phyloP scores from a whole-genome alignment of 1,284 basidiomycete genomes.

The Ceratobasidium sp. region DNA sequence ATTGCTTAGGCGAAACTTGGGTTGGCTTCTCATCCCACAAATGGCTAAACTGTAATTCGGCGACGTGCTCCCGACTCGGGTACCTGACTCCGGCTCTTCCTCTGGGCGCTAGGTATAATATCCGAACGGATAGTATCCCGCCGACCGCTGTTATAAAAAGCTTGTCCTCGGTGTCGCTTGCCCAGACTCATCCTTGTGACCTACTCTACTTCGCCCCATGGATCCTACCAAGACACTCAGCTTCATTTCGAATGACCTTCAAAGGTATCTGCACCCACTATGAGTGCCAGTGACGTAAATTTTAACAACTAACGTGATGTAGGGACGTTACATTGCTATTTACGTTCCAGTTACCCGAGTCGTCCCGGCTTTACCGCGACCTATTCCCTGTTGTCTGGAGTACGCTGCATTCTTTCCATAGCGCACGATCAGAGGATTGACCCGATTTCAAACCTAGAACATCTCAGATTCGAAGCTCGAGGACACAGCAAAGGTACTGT shows the following conservation, averaged over 20 bases:
- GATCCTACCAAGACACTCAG: background rate
- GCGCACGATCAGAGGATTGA: background rate
- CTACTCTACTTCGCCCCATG: background rate
- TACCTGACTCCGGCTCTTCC: no score
- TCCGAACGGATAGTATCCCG: no score
- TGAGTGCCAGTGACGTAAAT: no score
- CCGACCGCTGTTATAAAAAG: no score
- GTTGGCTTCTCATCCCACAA: no score
- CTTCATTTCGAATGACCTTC: background rate
- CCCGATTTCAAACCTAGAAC: background rate
- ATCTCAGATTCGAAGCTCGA: background rate
- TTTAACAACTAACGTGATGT: background rate
- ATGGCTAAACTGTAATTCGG: no score
- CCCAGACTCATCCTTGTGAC: background rate
- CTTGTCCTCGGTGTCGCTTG: no score
- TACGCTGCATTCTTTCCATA: background rate
- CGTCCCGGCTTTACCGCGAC: slow-evolving; percentile 5
- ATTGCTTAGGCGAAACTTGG: no score
- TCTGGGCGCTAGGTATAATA: no score
- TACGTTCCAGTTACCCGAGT: background rate
- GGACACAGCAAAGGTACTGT: background rate
- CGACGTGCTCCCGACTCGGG: no score
- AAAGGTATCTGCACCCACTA: background rate
- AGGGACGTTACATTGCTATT: slow-evolving; percentile 27
- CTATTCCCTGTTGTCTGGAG: slow-evolving; percentile 37